Base-by-base conservation (phyloP, 2,329 filamentous ascomycete species). In the Pseudocercospora vitis region DNA sequence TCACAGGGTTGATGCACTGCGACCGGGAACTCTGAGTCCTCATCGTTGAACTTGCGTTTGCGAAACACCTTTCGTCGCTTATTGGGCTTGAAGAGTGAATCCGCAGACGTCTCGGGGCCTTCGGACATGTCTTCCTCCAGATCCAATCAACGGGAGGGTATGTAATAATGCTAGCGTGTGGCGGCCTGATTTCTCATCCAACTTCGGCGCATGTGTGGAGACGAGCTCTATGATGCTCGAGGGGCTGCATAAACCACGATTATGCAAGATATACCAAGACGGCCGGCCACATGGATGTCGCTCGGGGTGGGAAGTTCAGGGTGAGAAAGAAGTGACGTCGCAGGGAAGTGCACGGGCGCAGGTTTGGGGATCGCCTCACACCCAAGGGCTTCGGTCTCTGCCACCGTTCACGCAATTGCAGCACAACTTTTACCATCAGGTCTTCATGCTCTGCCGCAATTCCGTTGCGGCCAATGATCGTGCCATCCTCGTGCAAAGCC, bases 51-150 rank as follows among this genome's bases (percentile, higher is more conserved):
- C 21, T 59, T 51, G 48, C 77, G 73, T 59, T 74, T 76, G 51
- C 78, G 76, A 57, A 76, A 69, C 49, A 78, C 74, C 62, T 78
- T 81, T 56, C 77, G 71, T 50, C 74, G 73, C 68, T 81, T 81
- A 6, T 71, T 71, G 12, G 77, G 71, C 26, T 78, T 71, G 59
- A 80, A 79, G 9, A 76, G 56, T 5, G 74, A 61, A 40, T 64
- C 63, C 16, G 45, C 46, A 11, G 46, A 44, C 9, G 47, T 6
- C 12, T 50, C 47, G 9, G 29, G 37, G 28, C 24, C 14, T 7
- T 53, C 50, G 16, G 46, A 31, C 54, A 56, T 56, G 24, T 24
- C 18, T 18, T 37, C 46, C 9, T 23, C 9, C 37, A 16, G 46
- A 23, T 23, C 21, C 5, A 12, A 21, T 45, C 29, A 7, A 11